Conservation (phyloP, 192 early-diverging fungal genomes). For the Coemansia sp. region DNA sequence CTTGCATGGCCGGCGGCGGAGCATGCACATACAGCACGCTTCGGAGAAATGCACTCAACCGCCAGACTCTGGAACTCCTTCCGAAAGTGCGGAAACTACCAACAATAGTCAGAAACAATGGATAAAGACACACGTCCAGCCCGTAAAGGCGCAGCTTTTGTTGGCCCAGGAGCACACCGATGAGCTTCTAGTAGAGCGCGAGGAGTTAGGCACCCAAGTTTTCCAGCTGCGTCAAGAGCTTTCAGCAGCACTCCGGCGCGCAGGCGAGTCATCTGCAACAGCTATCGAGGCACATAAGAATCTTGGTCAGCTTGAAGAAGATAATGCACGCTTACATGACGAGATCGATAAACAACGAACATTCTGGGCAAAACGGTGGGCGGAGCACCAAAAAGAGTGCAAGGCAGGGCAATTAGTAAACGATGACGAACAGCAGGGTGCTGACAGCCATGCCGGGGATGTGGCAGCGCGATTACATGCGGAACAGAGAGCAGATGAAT, state of each 20-base stretch:
- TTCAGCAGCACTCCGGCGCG: slow-evolving; percentile 26
- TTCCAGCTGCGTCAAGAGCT: slow-evolving; percentile 31
- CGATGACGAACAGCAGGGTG: slow-evolving; percentile 1
- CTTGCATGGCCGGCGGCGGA: slow-evolving; percentile 36
- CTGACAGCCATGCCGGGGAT: slow-evolving; percentile 19
- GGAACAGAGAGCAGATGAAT: slow-evolving; percentile 27
- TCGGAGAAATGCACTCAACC: background rate
- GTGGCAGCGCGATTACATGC: slow-evolving; percentile 36
- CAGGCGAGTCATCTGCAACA: slow-evolving; percentile 11
- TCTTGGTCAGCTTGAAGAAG: slow-evolving; percentile 32
- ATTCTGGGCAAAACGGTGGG: slow-evolving; percentile 36
- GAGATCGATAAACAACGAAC: slow-evolving; percentile 37
- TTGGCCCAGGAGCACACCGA: slow-evolving; percentile 41
- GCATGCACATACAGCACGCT: slow-evolving; percentile 20
- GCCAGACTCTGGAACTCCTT: background rate
- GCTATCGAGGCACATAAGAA: slow-evolving; percentile 17
- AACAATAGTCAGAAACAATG: slow-evolving; percentile 30
- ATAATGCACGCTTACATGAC: slow-evolving; percentile 20
- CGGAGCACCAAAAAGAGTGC: slow-evolving; percentile 28
- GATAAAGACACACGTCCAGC: slow-evolving; percentile 31
- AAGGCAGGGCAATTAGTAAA: background rate
- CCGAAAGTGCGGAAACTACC: background rate
- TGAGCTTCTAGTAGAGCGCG: slow-evolving; percentile 41
- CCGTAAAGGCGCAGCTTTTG: slow-evolving; percentile 33
- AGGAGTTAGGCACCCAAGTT: slow-evolving; percentile 29